These are phyloP conservation scores for Coemansia sp. DNA, from an alignment of 192 early-diverging fungal genomes.

Conservation along the genomic window DNA sequence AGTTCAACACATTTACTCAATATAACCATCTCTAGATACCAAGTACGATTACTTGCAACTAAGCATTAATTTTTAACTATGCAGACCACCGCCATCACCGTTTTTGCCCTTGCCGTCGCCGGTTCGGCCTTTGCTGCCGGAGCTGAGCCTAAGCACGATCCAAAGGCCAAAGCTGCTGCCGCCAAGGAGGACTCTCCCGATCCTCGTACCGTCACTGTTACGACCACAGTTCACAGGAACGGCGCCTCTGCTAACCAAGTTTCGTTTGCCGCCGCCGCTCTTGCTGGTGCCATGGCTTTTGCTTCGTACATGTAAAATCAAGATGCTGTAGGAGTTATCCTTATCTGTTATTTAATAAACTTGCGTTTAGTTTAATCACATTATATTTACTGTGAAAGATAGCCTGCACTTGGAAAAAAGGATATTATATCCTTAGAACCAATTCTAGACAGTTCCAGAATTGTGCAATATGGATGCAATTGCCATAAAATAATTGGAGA, in stretches of 20 bases:
- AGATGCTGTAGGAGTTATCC: neutral
- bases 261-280: constrained; percentile 49
- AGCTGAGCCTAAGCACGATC: constrained; percentile 26
- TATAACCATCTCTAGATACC: neutral
- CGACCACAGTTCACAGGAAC: constrained; percentile 34
- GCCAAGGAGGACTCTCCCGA: constrained; percentile 25
- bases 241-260: constrained; percentile 38
- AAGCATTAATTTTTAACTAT: constrained; percentile 22
- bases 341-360: neutral
- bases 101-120: constrained; percentile 44
- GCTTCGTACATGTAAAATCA: constrained; percentile 42
- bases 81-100: constrained; percentile 42
- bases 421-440: too few species aligned
- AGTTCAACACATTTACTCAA: neutral
- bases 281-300: constrained; percentile 48
- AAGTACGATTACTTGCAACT: neutral
- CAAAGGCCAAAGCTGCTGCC: constrained; percentile 28
- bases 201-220: constrained; percentile 48
- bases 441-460: too few species aligned
- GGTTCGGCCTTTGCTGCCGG: constrained; percentile 44
- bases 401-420: too few species aligned
- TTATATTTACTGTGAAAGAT: neutral
- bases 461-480: too few species aligned
- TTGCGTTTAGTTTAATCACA: neutral
- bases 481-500: neutral